Base-by-base conservation (phyloP, 2,329 filamentous ascomycete genomes). In the Aspergillus ochraceus region DNA sequence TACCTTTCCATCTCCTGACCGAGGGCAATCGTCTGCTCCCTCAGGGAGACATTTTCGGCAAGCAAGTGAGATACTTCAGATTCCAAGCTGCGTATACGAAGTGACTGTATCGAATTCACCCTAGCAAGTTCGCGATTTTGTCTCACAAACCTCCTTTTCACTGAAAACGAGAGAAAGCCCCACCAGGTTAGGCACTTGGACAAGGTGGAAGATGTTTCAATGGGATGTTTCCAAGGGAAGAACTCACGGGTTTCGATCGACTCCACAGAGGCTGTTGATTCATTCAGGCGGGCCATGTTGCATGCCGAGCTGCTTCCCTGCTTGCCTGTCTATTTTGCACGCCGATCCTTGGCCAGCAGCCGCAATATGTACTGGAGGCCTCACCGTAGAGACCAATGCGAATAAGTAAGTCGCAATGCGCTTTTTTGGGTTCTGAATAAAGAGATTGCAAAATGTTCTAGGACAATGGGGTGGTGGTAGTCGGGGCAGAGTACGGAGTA, bases 61-160 rank as follows among this genome's bases (percentile, higher is more conserved):
- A 88, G 77, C 10, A 89, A 77, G 53, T 84, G 81, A 45, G 84
- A 83, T 45, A 85, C 80, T 68, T 89, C 86, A n/a, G 81, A 79
- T 70, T 89, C 86, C 54, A 89, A 80, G 58, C 79, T 83, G 60
- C 86, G 84, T 60, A 89, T 88, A 52, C 85, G 85, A 52, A 88
- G 78, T 4, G 85, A 87, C 71, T 89, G 86, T 57, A 81, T 82
- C 6, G 86, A 88, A 69, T 89, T 88, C 61, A 80, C 84, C 64
- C 84, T 81, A 60, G 86, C 86, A 60, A 89, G 84, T 70, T 89
- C 86, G 66, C 86, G 84, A 70, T 89, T 89, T 71, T 89, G 86
- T 57, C 86, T 78, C 63, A 88, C 79, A 69, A 88, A 88, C 64
- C 86, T 79, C 61, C 86, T 80, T 76, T 88, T 89, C 55, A 88